Evolutionary conservation across 345 rosid genomes (phyloP).

Genomic region (Geranium brycei): DNA sequence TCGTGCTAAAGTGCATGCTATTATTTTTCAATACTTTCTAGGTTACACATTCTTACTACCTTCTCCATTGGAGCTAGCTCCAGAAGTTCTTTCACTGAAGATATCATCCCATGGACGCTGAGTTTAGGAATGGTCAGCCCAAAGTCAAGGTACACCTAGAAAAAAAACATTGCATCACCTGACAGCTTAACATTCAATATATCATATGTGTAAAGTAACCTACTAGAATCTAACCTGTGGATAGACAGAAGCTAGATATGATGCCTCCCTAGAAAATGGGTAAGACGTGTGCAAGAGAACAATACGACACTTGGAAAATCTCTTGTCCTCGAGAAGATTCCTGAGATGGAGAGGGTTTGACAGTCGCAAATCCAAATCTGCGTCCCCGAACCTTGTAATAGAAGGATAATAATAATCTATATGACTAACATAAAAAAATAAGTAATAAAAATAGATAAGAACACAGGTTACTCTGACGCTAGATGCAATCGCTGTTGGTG

Average conservation of each 20-base stretch:
- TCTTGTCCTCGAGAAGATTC: slow-evolving; percentile 58
- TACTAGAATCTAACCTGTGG: slow-evolving; percentile 36
- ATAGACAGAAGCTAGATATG: slow-evolving; percentile 76
- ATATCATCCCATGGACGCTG: slow-evolving; percentile 74
- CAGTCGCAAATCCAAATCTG: slow-evolving; percentile 72
- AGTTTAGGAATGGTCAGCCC: slow-evolving; percentile 95
- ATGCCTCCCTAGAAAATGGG: slow-evolving; percentile 91
- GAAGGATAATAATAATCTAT: slow-evolving; percentile 5
- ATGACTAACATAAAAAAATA: slow-evolving; percentile 1
- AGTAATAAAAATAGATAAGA: not conserved
- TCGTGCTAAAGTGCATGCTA: not conserved
- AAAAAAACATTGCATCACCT: slow-evolving; percentile 11
- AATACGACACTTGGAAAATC: slow-evolving; percentile 52
- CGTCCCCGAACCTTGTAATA: slow-evolving; percentile 68
- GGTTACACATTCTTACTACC: slow-evolving; percentile 26
- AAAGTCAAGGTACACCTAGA: slow-evolving; percentile 83
- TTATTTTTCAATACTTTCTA: not conserved
- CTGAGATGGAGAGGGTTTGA: slow-evolving; percentile 88
- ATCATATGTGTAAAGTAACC: not conserved
- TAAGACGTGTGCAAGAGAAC: slow-evolving; percentile 92
- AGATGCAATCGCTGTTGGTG: not conserved
- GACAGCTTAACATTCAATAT: not conserved
- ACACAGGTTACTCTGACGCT: not conserved
- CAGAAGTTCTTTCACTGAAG: slow-evolving; percentile 77
- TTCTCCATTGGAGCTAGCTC: slow-evolving; percentile 75